Evolutionary conservation across 1,284 basidiomycete species (phyloP).

Genomic region (Melampsora allii-populina): DNA sequence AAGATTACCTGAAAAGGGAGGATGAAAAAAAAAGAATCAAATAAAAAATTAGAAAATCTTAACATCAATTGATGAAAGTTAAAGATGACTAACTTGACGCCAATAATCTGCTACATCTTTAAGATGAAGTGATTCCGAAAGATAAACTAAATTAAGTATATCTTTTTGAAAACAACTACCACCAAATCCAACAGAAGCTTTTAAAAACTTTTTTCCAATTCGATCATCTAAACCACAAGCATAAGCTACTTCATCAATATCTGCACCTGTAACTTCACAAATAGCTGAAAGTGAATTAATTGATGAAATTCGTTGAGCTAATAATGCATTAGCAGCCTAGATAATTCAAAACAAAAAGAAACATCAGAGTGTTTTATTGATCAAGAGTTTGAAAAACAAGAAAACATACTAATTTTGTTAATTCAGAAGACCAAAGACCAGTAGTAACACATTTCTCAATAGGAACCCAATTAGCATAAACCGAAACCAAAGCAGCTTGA

Average conservation of each 20-base stretch:
- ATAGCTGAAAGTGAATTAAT: conserved; percentile 98
- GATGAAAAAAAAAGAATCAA: too few species aligned
- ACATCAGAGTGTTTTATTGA: background rate
- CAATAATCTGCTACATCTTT: conserved; percentile 98
- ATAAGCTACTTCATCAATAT: conserved; percentile 94
- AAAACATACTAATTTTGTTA: conserved; percentile 73
- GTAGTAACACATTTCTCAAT: conserved; percentile 81
- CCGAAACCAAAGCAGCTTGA: conserved; percentile 67
- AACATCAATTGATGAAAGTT: background rate
- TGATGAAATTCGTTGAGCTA: conserved; percentile 91
- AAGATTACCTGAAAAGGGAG: conserved; percentile 63
- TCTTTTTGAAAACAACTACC: conserved; percentile 99
- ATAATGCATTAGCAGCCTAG: conserved; percentile 91
- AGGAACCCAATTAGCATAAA: conserved; percentile 96
- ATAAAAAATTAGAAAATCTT: too few species aligned
- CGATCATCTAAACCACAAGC: conserved; percentile 91
- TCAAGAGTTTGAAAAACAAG: background rate
- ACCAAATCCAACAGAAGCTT: conserved; percentile 92
- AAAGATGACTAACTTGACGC: conserved; percentile 55
- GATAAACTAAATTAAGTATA: conserved; percentile 97
- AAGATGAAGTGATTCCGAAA: conserved; percentile 86
- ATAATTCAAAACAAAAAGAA: background rate
- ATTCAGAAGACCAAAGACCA: conserved; percentile 97
- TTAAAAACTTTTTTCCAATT: conserved; percentile 92
- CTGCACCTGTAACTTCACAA: conserved; percentile 98